Evolutionary conservation across 2,329 filamentous ascomycete genomes (phyloP), one percentile per base, ranked within the genome.

Genomic region (Fusarium ramigenum): DNA sequence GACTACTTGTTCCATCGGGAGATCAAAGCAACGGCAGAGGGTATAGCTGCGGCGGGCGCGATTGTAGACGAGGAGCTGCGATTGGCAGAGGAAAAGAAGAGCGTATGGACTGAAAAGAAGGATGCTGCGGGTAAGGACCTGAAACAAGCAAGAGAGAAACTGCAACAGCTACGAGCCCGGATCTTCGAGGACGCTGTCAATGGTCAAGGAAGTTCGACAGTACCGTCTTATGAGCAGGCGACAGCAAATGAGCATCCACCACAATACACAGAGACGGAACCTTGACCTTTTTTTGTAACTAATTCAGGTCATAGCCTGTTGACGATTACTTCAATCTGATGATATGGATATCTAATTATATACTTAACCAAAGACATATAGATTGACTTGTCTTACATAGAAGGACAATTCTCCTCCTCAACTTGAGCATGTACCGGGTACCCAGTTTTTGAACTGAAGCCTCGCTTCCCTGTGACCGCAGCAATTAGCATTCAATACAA

Each of bases 1-100:
- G 58, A 61, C 19, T 61, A 61, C 23, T 9, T 61, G 18, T 61
- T 61, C 30, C 58, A 61, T 54, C 58, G 47, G 23, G 47, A 61
- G 36, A 61, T 61, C 18, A 10, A 37, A 36, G 47, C 14, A 9
- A 61, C 58, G n/a, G 47, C 58, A 19, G 47, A 61, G 19, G 58
- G 47, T 11, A 23, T 61, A n/a, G 47, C 19, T 19, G 34, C 16
- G n/a, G 47, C 47, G 37, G 47, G 37, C 19, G 16, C n/a, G 10
- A 61, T 61, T n/a, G 58, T 61, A 12, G 30, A 61, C 5, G 37
- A 61, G 30, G 46, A 54, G 47, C 47, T 61, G 19, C 47, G 28
- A 3, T 19, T 43, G 19, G 58, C 47, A 8, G 58, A 61, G 9
- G 23, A 30, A 21, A 61, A 61, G 47, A 43, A 36, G n/a, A 61